Percentiles rank a stretch among this genome's conserved stretches.
These are phyloP conservation scores for Hypsizygus ulmarius DNA, from an alignment of 1,284 basidiomycete species.

Conservation along the genomic window DNA sequence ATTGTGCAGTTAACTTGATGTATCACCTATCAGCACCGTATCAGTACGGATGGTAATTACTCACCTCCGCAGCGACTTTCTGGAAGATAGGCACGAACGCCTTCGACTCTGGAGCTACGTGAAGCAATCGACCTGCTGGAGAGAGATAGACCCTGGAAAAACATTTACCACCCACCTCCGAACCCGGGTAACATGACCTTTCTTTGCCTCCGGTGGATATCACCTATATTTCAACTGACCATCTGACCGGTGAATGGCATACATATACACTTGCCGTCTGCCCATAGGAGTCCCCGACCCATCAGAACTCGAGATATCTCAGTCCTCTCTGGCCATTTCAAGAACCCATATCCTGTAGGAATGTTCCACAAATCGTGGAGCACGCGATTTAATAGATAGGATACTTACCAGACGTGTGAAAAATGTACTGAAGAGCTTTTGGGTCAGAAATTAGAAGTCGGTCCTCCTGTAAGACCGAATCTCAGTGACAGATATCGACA, in stretches of 20 bases:
- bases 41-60: slow-evolving; percentile 2
- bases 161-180: slow-evolving; percentile 25
- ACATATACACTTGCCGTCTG: slow-evolving; percentile 25
- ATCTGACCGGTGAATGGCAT: background rate
- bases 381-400: background rate
- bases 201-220: slow-evolving; percentile 42
- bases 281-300: slow-evolving; percentile 44
- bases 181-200: slow-evolving; percentile 48
- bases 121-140: background rate
- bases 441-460: slow-evolving; percentile 44
- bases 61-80: slow-evolving; percentile 43
- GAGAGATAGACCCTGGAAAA: background rate
- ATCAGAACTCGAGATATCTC: slow-evolving; percentile 42
- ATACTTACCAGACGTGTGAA: slow-evolving; percentile 40
- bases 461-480: slow-evolving; percentile 33
- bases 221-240: slow-evolving; percentile 28
- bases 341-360: slow-evolving; percentile 38
- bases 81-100: slow-evolving; percentile 50
- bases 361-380: slow-evolving; percentile 1
- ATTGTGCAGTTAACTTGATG: slow-evolving; percentile 38
- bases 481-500: background rate
- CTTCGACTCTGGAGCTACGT: slow-evolving; percentile 42
- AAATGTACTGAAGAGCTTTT: slow-evolving; percentile 46
- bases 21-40: background rate
- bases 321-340: slow-evolving; percentile 42